Conservation (phyloP, 2,329 filamentous ascomycete species). For the Trichophyton benhamiae region DNA sequence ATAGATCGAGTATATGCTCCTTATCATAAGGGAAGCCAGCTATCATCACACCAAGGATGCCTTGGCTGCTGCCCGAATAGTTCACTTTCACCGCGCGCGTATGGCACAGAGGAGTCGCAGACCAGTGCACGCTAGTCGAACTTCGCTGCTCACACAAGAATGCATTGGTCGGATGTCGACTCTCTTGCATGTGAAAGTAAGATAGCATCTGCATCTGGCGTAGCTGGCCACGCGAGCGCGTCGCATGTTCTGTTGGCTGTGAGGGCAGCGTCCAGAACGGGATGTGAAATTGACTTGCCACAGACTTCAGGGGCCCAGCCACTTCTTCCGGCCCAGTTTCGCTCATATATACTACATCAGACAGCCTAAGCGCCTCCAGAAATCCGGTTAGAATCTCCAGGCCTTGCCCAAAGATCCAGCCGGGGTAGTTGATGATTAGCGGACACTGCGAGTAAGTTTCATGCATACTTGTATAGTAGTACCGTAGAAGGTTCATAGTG, state of each 20-base stretch:
- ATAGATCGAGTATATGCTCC: constrained; percentile 37
- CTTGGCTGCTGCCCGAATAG: constrained; percentile 34
- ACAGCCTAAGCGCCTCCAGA: constrained; percentile 35
- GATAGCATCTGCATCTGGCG: constrained; percentile 49
- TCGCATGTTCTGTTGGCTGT: constrained; percentile 32
- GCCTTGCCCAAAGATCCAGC: constrained; percentile 44
- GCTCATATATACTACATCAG: constrained; percentile 43
- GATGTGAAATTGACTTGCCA: constrained; percentile 24
- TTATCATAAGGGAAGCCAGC: constrained; percentile 39
- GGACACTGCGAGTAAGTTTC: constrained; percentile 34
- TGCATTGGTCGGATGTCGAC: constrained; percentile 15
- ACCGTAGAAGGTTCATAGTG: constrained; percentile 38
- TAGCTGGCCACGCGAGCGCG: constrained; percentile 40
- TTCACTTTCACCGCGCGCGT: constrained; percentile 38
- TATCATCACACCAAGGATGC: constrained; percentile 41
- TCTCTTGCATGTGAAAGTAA: constrained; percentile 42
- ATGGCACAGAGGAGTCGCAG: constrained; percentile 33
- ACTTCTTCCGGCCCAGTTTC: constrained; percentile 36
- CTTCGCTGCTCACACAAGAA: background rate
- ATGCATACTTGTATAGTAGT: constrained; percentile 34
- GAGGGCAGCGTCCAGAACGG: constrained; percentile 37
- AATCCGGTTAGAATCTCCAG: constrained; percentile 39
- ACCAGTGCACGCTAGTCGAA: constrained; percentile 31
- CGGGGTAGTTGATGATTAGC: constrained; percentile 46
- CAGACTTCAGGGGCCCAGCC: constrained; percentile 29